A percentile compares a stretch with the other conserved stretches of the same genome.
phyloP scores from a whole-genome alignment of 352 stramenopile genomes.

The Globisporangium barbulae region DNA sequence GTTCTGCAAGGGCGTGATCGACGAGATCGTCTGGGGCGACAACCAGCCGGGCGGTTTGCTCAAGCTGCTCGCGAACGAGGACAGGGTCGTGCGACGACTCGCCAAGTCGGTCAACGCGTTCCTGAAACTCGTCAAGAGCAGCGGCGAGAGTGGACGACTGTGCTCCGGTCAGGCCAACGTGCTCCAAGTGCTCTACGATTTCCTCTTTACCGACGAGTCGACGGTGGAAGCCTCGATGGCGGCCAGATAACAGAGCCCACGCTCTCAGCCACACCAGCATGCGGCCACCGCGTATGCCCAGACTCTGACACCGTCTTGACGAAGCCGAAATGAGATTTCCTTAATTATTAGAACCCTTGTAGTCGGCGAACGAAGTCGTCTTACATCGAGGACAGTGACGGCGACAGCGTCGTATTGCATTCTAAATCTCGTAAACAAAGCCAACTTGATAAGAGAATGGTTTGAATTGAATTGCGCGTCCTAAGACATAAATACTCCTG shows the following conservation, averaged over 20 bases:
- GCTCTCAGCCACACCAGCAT: background rate
- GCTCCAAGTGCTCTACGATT: constrained; percentile 5
- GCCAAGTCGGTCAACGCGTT: constrained; percentile 11
- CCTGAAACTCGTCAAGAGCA: constrained; percentile 3
- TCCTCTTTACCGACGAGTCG: background rate
- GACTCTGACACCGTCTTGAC: too few species aligned
- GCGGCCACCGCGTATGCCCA: too few species aligned
- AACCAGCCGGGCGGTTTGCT: constrained; percentile 5
- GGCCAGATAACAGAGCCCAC: background rate
- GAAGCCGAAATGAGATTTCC: too few species aligned
- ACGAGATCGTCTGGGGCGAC: constrained; percentile 9
- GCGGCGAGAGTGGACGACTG: background rate
- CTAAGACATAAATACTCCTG: too few species aligned
- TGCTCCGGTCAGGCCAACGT: constrained; percentile 5
- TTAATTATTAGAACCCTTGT: background rate
- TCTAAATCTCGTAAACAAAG: background rate
- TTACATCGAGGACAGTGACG: background rate
- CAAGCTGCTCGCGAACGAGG: constrained; percentile 1
- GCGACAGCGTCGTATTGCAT: background rate
- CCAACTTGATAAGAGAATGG: too few species aligned
- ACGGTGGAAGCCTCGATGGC: too few species aligned
- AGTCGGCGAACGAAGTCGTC: background rate
- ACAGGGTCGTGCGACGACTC: background rate
- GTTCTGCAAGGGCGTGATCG: constrained; percentile 13
- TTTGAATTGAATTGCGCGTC: too few species aligned